Percentiles rank a stretch among this genome's conserved stretches.
Conservation (phyloP, 176 grass and related monocot genomes). For the Raddia guianensis region DNA sequence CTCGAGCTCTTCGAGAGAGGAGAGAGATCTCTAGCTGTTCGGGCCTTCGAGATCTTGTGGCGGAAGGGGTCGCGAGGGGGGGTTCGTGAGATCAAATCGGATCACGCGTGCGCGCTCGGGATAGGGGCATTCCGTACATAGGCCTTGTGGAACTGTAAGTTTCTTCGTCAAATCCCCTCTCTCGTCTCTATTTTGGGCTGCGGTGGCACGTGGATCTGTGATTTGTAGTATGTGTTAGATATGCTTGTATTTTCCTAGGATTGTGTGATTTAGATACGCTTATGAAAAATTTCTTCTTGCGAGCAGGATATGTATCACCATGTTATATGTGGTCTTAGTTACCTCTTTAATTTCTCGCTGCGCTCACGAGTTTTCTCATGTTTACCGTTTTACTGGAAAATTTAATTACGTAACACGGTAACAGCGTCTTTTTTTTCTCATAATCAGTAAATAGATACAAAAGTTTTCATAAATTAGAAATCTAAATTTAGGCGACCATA, state of each 20-base stretch:
- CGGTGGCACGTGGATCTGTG: neutral
- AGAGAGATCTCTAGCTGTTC: neutral
- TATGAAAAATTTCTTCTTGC: neutral
- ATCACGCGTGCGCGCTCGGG: conserved; percentile 60
- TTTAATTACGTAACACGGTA: too few species aligned
- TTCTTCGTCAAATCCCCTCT: neutral
- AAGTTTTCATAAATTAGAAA: neutral
- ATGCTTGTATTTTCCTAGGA: neutral
- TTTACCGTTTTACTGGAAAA: neutral
- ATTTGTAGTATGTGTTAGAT: neutral
- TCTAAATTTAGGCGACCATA: neutral
- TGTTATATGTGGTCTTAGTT: neutral
- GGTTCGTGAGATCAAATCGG: conserved; percentile 43
- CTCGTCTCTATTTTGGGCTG: neutral
- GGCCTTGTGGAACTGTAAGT: conserved; percentile 46
- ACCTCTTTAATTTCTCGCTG: neutral
- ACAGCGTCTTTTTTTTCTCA: too few species aligned
- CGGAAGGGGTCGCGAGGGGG: conserved; percentile 18
- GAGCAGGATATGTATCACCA: too few species aligned
- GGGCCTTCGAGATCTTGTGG: conserved; percentile 18
- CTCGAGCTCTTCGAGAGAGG: too few species aligned
- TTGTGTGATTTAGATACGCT: too few species aligned
- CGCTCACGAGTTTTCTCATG: neutral
- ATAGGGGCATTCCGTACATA: conserved; percentile 27
- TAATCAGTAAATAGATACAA: neutral